phyloP scores from a whole-genome alignment of 208 protist genomes.

The Strigomonas galati region DNA sequence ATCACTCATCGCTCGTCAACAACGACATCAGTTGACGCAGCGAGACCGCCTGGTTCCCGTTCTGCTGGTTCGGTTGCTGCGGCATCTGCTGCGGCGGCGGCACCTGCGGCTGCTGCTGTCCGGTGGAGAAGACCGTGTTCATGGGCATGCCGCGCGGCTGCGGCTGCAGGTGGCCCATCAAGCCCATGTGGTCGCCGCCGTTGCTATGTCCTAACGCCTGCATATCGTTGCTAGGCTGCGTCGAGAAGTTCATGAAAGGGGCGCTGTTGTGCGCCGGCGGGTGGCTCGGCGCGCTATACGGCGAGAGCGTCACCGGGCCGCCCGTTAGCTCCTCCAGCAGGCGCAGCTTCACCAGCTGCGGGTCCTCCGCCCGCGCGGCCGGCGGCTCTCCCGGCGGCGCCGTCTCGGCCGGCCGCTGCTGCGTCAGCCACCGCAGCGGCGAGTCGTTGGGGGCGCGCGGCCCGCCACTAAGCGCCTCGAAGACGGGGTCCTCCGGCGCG shows the following conservation, averaged over 20 bases:
- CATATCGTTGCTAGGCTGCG: too few species aligned
- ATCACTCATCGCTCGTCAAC: conserved; percentile 27
- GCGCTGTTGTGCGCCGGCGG: too few species aligned
- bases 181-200: too few species aligned
- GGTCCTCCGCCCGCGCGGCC: too few species aligned
- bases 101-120: neutral
- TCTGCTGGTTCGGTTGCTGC: neutral
- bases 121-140: too few species aligned
- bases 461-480: neutral
- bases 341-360: neutral
- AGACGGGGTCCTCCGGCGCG: neutral
- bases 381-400: neutral
- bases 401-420: neutral
- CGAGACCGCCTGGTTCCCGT: neutral
- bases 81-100: neutral
- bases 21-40: conserved; percentile 38
- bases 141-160: too few species aligned
- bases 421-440: conserved; percentile 5
- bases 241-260: too few species aligned
- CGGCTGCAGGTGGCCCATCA: too few species aligned
- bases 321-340: conserved; percentile 9
- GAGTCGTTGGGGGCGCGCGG: neutral
- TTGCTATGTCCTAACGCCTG: too few species aligned
- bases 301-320: neutral
- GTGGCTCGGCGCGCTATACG: too few species aligned